Evolutionary conservation across 495 filamentous ascomycete genomes (phyloP), one percentile per base, ranked within the genome.

Genomic region (Aspergillus heteromorphus): DNA sequence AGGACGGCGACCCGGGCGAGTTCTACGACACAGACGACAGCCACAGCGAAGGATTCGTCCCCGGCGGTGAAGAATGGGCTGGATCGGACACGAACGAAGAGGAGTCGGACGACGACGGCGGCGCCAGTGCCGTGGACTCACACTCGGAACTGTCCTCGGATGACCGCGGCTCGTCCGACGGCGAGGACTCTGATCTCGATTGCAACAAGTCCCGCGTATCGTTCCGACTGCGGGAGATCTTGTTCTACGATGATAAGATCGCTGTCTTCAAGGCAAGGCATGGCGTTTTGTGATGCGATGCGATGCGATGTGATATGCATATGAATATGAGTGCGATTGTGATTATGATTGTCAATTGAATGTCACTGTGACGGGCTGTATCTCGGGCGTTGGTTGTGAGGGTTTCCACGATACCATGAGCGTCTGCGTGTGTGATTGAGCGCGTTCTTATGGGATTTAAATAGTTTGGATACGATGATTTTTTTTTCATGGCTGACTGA

Each of bases 191-290:
- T 0, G 77, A 76, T 13, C 75, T 75, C 6, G 81, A 84, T n/a
- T 66, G 71, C 36, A 65, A 47, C 64, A 54, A 57, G 51, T 78
- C 75, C 51, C 74, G 73, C 19, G 72, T 80, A 40, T 78, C 77
- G 42, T 79, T 96, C 18, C 74, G 84, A 51, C 66, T 96, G 57
- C 79, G 89, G 57, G 88, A 95, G 77, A 95, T 95, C 60, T 70
- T 91, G 57, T 95, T 91, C 69, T 92, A 91, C 60, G 91, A 95
- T 57, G 89, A 95, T 63, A 91, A 91, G 67, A 85, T 93, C 30
- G 84, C 85, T 5, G 85, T 95, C 56, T 92, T 93, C 72, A 87
- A 83, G 70, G 87, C 86, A 10, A 82, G 89, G 48, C 85, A 90
- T 70, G 87, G 84, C 53, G 77, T 78, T 65, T 70, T 92, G 54